Percentiles rank a stretch among this genome's conserved stretches.
Evolutionary conservation across 805 yeast genomes (phyloP).

Genomic region (Martiniozyma abietophila): DNA sequence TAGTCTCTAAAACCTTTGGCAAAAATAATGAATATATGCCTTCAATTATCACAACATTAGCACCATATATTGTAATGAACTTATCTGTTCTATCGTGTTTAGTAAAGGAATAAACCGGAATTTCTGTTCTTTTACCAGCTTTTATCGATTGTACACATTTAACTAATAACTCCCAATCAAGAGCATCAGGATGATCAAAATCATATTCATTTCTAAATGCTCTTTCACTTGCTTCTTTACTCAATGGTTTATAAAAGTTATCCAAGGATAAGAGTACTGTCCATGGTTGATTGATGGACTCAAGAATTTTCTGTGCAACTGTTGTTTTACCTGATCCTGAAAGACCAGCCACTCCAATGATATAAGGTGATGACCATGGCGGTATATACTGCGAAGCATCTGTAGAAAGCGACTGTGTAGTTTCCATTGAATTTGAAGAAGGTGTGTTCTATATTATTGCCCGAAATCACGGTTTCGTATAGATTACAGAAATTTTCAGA

Average conservation of each 20-base stretch:
- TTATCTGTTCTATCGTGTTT: conserved; percentile 54
- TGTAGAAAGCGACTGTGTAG: conserved; percentile 3
- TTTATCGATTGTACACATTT: conserved; percentile 58
- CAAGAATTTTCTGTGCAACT: conserved; percentile 74
- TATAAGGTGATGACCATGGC: conserved; percentile 84
- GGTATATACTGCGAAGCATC: conserved; percentile 42
- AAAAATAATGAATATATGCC: conserved; percentile 82
- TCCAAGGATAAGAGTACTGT: conserved; percentile 84
- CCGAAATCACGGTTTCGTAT: too few species aligned
- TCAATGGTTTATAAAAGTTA: conserved; percentile 78
- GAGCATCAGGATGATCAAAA: conserved; percentile 78
- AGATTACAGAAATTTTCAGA: too few species aligned
- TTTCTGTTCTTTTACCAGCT: conserved; percentile 55
- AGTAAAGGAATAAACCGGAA: conserved; percentile 65
- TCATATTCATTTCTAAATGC: conserved; percentile 72
- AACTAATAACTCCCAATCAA: conserved; percentile 67
- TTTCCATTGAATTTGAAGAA: too few species aligned
- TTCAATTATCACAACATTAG: conserved; percentile 85
- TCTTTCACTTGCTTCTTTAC: conserved; percentile 42
- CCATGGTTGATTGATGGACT: conserved; percentile 83
- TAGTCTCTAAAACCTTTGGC: conserved; percentile 54
- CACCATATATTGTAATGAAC: conserved; percentile 77
- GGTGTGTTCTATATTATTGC: too few species aligned
- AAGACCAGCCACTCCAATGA: conserved; percentile 80
- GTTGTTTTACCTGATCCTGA: conserved; percentile 93